These are phyloP conservation scores for Trametes maxima DNA, from an alignment of 768 basidiomycete genomes.

Conservation along the genomic window DNA sequence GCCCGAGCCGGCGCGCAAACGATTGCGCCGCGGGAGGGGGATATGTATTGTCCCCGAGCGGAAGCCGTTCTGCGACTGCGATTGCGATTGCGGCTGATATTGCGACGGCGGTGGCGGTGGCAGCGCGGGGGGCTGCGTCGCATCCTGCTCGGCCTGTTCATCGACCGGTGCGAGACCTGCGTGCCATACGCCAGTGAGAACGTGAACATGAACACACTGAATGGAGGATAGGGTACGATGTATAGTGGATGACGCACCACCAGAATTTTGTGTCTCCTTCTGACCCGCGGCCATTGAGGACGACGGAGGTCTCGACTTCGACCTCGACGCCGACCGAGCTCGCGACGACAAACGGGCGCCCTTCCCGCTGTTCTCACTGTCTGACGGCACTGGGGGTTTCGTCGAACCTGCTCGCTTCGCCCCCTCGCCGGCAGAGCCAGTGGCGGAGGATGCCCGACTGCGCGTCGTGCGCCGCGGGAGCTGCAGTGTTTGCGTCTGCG, in stretches of 20 bases:
- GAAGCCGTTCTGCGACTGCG: not conserved
- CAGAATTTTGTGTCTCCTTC: not conserved
- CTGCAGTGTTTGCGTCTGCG: not conserved
- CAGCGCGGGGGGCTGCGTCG: not conserved
- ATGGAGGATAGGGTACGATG: not conserved
- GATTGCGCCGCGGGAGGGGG: conserved; percentile 4
- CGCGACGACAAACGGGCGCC: too few relatives aligned
- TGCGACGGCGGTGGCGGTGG: not conserved
- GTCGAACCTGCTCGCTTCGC: not conserved
- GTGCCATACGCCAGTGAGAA: not conserved
- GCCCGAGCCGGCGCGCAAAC: not conserved
- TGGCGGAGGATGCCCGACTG: conserved; percentile 8
- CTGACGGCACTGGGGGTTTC: not conserved
- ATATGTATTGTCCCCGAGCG: conserved; percentile 15
- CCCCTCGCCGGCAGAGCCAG: not conserved
- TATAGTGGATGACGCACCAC: not conserved
- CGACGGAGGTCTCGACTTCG: conserved; percentile 12
- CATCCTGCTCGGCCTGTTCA: not conserved
- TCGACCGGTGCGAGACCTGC: conserved; percentile 2
- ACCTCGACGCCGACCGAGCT: not conserved
- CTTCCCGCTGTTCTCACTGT: not conserved
- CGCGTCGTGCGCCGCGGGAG: conserved; percentile 14
- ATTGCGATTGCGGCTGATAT: not conserved
- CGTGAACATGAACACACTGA: not conserved
- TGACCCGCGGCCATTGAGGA: not conserved